Conservation (phyloP, 208 protist species). For the Porcisia deanei region DNA sequence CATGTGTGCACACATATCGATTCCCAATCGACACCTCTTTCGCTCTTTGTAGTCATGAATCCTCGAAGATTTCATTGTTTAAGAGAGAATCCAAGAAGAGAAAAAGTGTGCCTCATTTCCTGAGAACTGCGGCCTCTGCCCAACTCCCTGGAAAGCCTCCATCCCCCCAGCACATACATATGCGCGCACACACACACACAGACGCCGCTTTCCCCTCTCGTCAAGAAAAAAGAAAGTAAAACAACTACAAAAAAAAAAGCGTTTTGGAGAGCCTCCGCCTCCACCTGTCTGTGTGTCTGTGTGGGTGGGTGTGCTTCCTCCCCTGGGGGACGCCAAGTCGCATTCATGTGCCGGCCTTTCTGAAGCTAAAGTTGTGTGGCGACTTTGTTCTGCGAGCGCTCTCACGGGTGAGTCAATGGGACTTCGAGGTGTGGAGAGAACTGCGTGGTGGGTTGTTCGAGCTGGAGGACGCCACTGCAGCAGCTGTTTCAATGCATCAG, state of each 20-base stretch:
- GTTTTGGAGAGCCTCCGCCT: too few relatives aligned
- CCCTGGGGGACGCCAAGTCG: not conserved
- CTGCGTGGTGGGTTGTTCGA: not conserved
- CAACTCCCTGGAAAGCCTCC: not conserved
- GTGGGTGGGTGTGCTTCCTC: too few relatives aligned
- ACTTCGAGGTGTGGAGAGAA: not conserved
- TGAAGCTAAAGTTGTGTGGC: not conserved
- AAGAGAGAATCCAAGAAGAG: not conserved
- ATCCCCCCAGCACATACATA: not conserved
- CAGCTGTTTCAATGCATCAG: slow-evolving; percentile 2
- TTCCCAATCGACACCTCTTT: not conserved
- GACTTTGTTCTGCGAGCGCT: not conserved
- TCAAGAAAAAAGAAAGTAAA: too few relatives aligned
- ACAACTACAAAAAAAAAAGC: too few relatives aligned
- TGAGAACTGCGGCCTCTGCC: not conserved
- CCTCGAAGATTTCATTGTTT: not conserved
- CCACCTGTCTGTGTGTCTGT: too few relatives aligned
- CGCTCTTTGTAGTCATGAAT: not conserved
- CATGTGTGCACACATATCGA: not conserved
- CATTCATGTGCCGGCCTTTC: not conserved
- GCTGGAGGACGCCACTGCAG: slow-evolving; percentile 13
- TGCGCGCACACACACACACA: too few relatives aligned
- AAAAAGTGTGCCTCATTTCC: slow-evolving; percentile 4
- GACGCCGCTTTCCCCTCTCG: not conserved
- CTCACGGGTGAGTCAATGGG: not conserved